Evolutionary conservation across 495 filamentous ascomycete genomes (phyloP), one percentile per base, ranked within the genome.

Genomic region (Zalerion maritima): DNA sequence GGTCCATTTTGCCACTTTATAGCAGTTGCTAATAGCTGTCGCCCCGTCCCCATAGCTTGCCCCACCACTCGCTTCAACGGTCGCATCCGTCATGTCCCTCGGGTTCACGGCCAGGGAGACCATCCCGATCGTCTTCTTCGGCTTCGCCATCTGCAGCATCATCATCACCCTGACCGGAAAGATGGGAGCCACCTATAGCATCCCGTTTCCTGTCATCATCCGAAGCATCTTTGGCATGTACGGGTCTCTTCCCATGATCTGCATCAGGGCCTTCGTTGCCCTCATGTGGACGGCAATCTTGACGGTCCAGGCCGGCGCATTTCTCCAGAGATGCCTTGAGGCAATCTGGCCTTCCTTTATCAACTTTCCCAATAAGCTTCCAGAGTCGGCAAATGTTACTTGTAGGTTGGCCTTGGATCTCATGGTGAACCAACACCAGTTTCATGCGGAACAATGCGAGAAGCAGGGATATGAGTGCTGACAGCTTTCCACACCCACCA

Each of bases 341-440:
- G 62, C 74, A 1, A 78, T 78, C 39, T 79, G 74, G 74, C 68
- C 72, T 12, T 64, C 58, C 38, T 77, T 75, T 44, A 55, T 56
- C 12, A 54, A 60, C 24, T 53, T 67, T 30, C 63, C 63, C 0
- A 70, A 70, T 33, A 46, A 58, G 29, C 53, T 69, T 12, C 50
- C 64, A 1, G 30, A 33, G 3, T 38, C 33, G 24, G 54, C 58
- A 9, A 57, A 56, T 18, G 54, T 69, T 28, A 59, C 55, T 14
- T 62, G 50, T 52, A 36, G 26, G 49, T 28, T 14, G 13, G 13
- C 16, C 6, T 27, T 3, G n/a, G n/a, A n/a, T n/a, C n/a, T n/a
- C n/a, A n/a, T n/a, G n/a, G n/a, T n/a, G n/a, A n/a, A n/a, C n/a
- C n/a, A n/a, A n/a, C n/a, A n/a, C n/a, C n/a, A n/a, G n/a, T n/a